phyloP scores from a whole-genome alignment of 805 yeast species.

The Pichia kluyveri region DNA sequence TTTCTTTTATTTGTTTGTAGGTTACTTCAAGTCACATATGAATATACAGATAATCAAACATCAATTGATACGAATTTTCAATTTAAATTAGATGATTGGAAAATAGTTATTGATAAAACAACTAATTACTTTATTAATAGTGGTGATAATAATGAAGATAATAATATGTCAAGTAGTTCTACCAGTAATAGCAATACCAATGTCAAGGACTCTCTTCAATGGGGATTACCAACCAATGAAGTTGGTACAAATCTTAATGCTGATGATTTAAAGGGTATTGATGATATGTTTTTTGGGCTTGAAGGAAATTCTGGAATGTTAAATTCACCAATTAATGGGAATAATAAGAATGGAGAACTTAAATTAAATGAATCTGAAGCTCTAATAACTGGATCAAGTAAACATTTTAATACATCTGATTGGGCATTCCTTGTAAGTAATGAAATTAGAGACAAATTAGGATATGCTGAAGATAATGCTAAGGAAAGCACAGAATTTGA shows the following conservation, averaged over 20 bases:
- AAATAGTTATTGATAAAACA: slow-evolving; percentile 3
- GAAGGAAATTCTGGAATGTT: too few relatives aligned
- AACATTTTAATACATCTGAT: not conserved
- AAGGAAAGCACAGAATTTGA: not conserved
- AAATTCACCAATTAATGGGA: too few relatives aligned
- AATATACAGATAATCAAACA: not conserved
- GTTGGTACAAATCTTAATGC: not conserved
- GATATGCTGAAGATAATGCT: not conserved
- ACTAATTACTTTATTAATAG: not conserved
- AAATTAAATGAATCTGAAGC: not conserved
- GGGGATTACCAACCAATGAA: too few relatives aligned
- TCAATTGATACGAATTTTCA: not conserved
- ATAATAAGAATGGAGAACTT: not conserved
- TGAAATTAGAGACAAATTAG: not conserved
- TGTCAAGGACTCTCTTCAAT: too few relatives aligned
- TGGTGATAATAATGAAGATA: not conserved
- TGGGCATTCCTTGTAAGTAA: slow-evolving; percentile 1
- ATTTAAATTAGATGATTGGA: slow-evolving; percentile 3
- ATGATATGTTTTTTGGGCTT: not conserved
- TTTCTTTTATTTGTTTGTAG: slow-evolving; percentile 12
- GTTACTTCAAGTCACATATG: slow-evolving; percentile 10
- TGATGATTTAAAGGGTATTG: not conserved
- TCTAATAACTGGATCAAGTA: not conserved
- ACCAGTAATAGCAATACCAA: too few relatives aligned
- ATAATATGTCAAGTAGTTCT: too few relatives aligned